Evolutionary conservation across 2,329 filamentous ascomycete species (phyloP).

Genomic region (Arthrobotrys sphaeroides): DNA sequence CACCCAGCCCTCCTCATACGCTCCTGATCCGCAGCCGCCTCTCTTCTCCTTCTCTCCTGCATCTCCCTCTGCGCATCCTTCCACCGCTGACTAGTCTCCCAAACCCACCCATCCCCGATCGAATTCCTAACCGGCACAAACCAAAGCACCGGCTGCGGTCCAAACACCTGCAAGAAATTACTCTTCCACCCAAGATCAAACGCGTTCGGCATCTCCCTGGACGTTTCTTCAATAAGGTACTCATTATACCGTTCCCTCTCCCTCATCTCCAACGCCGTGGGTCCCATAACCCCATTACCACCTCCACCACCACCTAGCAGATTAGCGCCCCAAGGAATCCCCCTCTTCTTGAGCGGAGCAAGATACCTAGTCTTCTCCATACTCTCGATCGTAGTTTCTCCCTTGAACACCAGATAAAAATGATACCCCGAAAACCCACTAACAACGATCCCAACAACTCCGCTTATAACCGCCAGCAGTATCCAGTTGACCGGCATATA

Average conservation of each 20-base stretch:
- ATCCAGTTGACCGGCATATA: conserved; percentile 91
- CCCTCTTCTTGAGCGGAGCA: conserved; percentile 71
- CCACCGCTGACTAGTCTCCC: conserved; percentile 87
- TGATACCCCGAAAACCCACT: conserved; percentile 93
- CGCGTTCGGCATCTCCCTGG: conserved; percentile 85
- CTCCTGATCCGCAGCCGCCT: conserved; percentile 75
- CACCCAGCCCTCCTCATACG: conserved; percentile 57
- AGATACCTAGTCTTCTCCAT: conserved; percentile 92
- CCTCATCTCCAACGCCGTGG: conserved; percentile 67
- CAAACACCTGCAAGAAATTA: conserved; percentile 85
- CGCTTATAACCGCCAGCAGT: conserved; percentile 82
- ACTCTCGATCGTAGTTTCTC: conserved; percentile 94
- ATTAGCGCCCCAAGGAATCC: conserved; percentile 56
- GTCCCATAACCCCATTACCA: conserved; percentile 61
- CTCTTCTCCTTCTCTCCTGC: conserved; percentile 69
- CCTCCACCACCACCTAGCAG: conserved; percentile 60
- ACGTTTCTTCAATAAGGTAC: conserved; percentile 91
- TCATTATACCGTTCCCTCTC: conserved; percentile 75
- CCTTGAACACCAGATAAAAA: conserved; percentile 78
- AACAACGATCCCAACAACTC: conserved; percentile 89
- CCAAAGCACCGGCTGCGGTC: conserved; percentile 77
- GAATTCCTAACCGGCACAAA: conserved; percentile 82
- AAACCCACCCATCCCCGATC: conserved; percentile 90
- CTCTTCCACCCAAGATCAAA: conserved; percentile 87
- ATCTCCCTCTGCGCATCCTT: conserved; percentile 70